Percentiles rank a stretch among this genome's conserved stretches.
Conservation (phyloP, 2,329 filamentous ascomycete species). For the Tolypocladium amazonense region DNA sequence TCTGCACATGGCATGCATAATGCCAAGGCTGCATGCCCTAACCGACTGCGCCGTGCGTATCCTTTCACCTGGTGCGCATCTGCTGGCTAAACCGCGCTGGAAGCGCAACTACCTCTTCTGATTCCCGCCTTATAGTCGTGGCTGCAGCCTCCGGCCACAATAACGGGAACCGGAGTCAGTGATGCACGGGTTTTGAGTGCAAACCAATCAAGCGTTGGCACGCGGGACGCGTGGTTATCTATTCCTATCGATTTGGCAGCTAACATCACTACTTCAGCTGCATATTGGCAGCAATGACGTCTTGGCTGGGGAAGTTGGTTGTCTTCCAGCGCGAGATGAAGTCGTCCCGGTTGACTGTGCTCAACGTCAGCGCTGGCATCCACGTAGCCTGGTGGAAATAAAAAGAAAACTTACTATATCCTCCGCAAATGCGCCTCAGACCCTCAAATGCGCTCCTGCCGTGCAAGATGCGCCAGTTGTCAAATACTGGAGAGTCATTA, state of each 20-base stretch:
- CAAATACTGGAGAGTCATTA: slow-evolving; percentile 54
- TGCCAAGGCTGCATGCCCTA: no score
- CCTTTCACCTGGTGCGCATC: no score
- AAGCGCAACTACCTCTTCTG: no score
- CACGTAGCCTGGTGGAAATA: background rate
- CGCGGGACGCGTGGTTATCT: background rate
- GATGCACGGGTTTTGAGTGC: background rate
- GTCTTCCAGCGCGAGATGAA: slow-evolving; percentile 67
- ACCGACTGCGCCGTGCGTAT: no score
- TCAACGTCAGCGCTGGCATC: background rate
- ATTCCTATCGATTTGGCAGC: background rate
- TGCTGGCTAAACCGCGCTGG: no score
- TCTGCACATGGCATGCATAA: no score
- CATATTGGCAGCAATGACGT: slow-evolving; percentile 28
- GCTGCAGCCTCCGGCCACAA: no score
- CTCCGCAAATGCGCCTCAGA: slow-evolving; percentile 79
- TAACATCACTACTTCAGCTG: slow-evolving; percentile 11
- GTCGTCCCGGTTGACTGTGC: slow-evolving; percentile 65
- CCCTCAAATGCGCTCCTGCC: slow-evolving; percentile 77
- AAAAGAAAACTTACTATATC: slow-evolving; percentile 60
- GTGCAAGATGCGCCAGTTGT: slow-evolving; percentile 93
- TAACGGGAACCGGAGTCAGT: no score
- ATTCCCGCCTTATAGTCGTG: no score
- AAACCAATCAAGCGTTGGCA: background rate
- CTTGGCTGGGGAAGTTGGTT: slow-evolving; percentile 48